Base-by-base conservation (phyloP, 805 yeast genomes). In the Saccharomyces paradoxus region DNA sequence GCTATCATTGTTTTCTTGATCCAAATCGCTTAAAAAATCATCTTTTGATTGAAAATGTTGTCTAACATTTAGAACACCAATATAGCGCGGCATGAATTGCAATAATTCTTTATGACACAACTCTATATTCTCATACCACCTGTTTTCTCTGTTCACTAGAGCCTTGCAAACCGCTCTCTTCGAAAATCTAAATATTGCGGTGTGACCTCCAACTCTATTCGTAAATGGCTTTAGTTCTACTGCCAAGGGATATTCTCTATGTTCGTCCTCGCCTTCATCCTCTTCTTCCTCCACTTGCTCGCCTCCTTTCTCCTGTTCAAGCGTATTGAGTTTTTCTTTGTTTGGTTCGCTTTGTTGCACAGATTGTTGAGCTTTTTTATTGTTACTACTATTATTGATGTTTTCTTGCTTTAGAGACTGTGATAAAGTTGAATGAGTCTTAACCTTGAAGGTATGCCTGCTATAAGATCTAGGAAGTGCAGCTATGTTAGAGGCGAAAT, bases 141-240 rank as follows among this genome's bases (percentile, higher is more conserved):
- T 72, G 71, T 94, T 89, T 66, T 94, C 99, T 55, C 96, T 78
- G 63, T 88, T 89, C 56, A 90, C 89, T 56, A 95, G 75, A 0
- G 94, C 94, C 70, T 94, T 94, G 70, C 98, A 94, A 17, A 94
- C 96, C 0, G 97, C 98, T 55, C 88, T 77, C 61, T 84, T 87
- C 4, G 96, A 86, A 67, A 94, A 94, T 59, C 92, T 81, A 73
- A 92, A 94, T 37, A 94, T 90, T 1, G 97, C 97, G 0, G 97
- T 92, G 68, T 94, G 99, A 0, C 99, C 99, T 7, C 99, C 99
- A 24, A 94, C 98, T 66, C 88, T 90, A 67, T 94, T 90, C 54
- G 85, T 84, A 71, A 91, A 92, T 1, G 98, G 98, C 53, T 88
- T 81, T 55, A 92, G 72, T 67, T 92, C 97, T 1, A 91, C 96